Percentiles rank a stretch among this genome's conserved stretches.
phyloP scores from a whole-genome alignment of 306 rosid genomes.

The Pyrus communis region DNA sequence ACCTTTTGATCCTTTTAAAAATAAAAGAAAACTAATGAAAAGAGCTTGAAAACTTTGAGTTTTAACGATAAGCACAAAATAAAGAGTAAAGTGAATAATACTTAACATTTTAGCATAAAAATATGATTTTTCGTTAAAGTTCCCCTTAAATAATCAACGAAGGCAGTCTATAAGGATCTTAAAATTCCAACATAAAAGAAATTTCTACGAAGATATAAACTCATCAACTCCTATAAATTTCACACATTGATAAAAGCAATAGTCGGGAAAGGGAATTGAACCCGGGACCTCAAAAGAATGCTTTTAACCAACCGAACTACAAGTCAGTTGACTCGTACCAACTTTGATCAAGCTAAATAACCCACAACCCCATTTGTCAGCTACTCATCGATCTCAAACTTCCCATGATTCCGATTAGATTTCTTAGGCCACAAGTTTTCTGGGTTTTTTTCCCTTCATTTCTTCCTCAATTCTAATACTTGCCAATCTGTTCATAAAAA shows the following conservation, averaged over 20 bases:
- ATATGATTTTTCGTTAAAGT: too few relatives aligned
- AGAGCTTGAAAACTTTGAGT: too few relatives aligned
- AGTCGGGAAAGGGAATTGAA: too few relatives aligned
- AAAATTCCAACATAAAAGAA: too few relatives aligned
- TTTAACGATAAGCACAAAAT: too few relatives aligned
- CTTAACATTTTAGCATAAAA: too few relatives aligned
- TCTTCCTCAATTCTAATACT: not conserved
- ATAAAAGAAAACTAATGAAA: too few relatives aligned
- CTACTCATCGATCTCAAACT: not conserved
- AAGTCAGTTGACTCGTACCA: not conserved
- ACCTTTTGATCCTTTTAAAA: not conserved
- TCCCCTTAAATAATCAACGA: not conserved
- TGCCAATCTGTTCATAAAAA: not conserved
- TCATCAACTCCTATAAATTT: not conserved
- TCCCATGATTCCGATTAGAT: not conserved
- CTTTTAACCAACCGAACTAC: too few relatives aligned
- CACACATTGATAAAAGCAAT: not conserved
- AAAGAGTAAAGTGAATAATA: too few relatives aligned
- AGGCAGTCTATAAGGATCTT: not conserved
- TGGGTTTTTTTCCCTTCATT: not conserved
- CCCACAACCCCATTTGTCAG: not conserved
- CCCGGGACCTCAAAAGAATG: too few relatives aligned
- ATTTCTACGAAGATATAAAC: not conserved
- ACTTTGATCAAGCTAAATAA: not conserved
- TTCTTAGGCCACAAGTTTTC: not conserved